phyloP scores from a whole-genome alignment of 148 eudicot genomes.

The Chenopodium formosanum region DNA sequence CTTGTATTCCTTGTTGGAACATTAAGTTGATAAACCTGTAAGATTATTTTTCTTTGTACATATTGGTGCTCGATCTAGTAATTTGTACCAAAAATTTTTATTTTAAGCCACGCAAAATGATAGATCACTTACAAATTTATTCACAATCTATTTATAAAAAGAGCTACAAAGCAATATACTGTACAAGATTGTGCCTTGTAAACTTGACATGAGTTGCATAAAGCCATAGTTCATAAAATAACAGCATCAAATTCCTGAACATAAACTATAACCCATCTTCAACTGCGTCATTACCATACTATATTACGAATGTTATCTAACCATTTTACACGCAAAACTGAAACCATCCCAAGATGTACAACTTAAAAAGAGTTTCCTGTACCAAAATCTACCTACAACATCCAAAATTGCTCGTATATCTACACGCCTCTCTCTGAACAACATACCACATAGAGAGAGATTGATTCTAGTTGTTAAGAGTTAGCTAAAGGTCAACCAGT shows the following conservation, averaged over 20 bases:
- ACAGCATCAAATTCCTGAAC: not conserved
- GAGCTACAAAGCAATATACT: not conserved
- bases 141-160: not conserved
- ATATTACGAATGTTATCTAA: not conserved
- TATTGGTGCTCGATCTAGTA: too few species aligned
- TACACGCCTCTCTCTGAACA: not conserved
- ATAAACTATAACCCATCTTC: not conserved
- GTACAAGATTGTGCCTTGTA: constrained; percentile 5
- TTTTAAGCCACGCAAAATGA: too few species aligned
- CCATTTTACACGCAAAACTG: not conserved
- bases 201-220: not conserved
- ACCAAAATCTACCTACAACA: constrained; percentile 7
- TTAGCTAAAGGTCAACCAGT: constrained; percentile 4
- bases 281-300: not conserved
- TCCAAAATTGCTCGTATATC: constrained; percentile 1
- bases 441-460: not conserved
- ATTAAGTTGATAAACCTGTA: too few species aligned
- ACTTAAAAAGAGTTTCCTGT: not conserved
- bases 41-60: too few species aligned
- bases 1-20: too few species aligned
- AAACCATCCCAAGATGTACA: not conserved
- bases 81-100: too few species aligned
- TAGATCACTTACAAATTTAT: too few species aligned
- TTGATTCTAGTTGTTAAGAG: not conserved
- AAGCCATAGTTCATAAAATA: not conserved